Percentiles rank a stretch among this genome's conserved stretches.
These are phyloP conservation scores for Leucocoprinus birnbaumii DNA, from an alignment of 768 basidiomycete species.

Conservation along the genomic window DNA sequence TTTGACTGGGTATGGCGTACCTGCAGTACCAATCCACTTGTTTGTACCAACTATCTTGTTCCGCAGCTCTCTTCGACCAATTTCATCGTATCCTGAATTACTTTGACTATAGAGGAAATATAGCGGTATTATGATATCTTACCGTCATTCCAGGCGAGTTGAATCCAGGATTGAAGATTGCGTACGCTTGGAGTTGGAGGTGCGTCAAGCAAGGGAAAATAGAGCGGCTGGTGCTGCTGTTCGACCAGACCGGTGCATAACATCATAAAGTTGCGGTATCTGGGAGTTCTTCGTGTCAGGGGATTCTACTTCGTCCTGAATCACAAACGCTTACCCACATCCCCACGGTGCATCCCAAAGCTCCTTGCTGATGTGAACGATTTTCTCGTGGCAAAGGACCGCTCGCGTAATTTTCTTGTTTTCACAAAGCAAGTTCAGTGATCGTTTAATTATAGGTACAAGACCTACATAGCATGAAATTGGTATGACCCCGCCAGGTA, in stretches of 20 bases:
- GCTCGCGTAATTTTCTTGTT: slow-evolving; percentile 52
- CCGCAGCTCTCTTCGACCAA: slow-evolving; percentile 59
- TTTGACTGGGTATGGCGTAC: slow-evolving; percentile 31
- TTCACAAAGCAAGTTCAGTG: slow-evolving; percentile 48
- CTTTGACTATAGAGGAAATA: slow-evolving; percentile 13
- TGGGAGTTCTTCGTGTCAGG: slow-evolving; percentile 21
- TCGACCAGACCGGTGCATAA: slow-evolving; percentile 68
- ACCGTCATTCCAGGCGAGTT: slow-evolving; percentile 79
- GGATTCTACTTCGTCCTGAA: background rate
- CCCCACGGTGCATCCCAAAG: slow-evolving; percentile 70
- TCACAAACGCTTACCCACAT: slow-evolving; percentile 49
- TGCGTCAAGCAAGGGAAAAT: slow-evolving; percentile 57
- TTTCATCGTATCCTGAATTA: slow-evolving; percentile 61
- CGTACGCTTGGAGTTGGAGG: slow-evolving; percentile 64
- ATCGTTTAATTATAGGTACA: slow-evolving; percentile 58
- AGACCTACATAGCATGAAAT: slow-evolving; percentile 57
- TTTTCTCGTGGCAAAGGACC: slow-evolving; percentile 58
- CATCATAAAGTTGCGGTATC: slow-evolving; percentile 86
- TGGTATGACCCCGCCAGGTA: background rate
- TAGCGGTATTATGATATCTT: background rate
- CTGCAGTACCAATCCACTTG: slow-evolving; percentile 83
- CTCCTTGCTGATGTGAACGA: slow-evolving; percentile 58
- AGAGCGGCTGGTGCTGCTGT: slow-evolving; percentile 59
- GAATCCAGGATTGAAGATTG: slow-evolving; percentile 76
- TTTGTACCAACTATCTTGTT: slow-evolving; percentile 50